Evolutionary conservation across 2,329 filamentous ascomycete species (phyloP), one percentile per base, ranked within the genome.

Genomic region (Colletotrichum endophyticum): DNA sequence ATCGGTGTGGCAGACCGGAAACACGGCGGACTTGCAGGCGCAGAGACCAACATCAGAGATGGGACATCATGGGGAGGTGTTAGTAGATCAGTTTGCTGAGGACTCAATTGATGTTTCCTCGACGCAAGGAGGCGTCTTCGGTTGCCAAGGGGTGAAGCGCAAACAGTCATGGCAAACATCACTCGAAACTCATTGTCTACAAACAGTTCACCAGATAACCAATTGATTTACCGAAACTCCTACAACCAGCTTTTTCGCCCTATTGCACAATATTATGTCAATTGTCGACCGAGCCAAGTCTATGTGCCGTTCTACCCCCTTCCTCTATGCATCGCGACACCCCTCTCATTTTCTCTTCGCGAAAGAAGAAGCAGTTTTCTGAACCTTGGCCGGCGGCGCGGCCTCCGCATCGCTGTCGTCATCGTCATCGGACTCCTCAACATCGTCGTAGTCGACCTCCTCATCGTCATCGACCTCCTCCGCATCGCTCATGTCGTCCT

Each of bases 361-460:
- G 78, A 83, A 83, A 12, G 81, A 80, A 78, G 81, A 83, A 36
- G 82, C 82, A 61, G 83, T 83, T 81, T 87, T 88, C 77, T 85
- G 84, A 77, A 88, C 80, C 81, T 89, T 89, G 69, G 85, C 82
- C 59, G 89, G 88, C 66, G 88, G 87, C 57, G 86, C 87, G 12
- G 87, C 85, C 78, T 90, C 88, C 22, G 84, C 85, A 66, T 91
- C 89, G 70, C 87, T 89, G 76, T 88, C 88, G 39, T 89, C 90
- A 12, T 91, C 90, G 76, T 93, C 92, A 8, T 88, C 88, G 11
- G 89, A 90, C 69, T 90, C 89, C 36, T 88, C 86, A 8, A 89
- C 87, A 69, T 93, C 92, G 44, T 91, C 89, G 71, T 92, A 89
- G 62, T 91, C 86, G 4, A 91, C 90, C 75, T 93, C 91, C 22